Base-by-base conservation (phyloP, 306 rosid species). In the Vigna unguiculata region DNA sequence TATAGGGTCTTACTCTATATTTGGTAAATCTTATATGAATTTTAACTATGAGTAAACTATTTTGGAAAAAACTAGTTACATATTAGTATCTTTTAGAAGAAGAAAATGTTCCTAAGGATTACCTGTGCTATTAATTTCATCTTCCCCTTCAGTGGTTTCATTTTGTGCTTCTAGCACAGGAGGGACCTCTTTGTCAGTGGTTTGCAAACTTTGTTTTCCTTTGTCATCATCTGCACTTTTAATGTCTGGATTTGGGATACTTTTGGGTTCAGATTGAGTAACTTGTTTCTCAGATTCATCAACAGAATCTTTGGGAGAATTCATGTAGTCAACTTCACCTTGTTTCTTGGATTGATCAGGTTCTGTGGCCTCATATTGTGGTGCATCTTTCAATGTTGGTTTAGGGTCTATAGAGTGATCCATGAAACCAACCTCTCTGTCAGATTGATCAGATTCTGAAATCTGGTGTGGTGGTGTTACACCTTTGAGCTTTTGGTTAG, bases 221-320 rank as follows among this genome's bases (percentile, higher is more conserved):
- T 69, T 20, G 16, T 60, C 77, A 81, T n/a, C 41, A 81, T n/a
- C 41, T 74, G 28, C 43, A 25, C 3, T 48, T n/a, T 16, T 40
- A 69, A 43, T 17, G 14, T 8, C 51, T 6, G 4, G 15, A n/a
- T 68, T 49, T 57, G 53, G 19, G 13, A 59, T 11, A 51, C 21
- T 48, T 75, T 0, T 28, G 24, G 51, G 16, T 54, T 54, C 15
- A 57, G 36, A 9, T 12, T 57, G 62, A 57, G 13, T 12, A 1
- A 57, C 12, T 57, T 22, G 62, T 57, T 57, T 24, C n/a, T 22
- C 13, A 7, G 17, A 57, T 24, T 57, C n/a, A 57, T 24, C 17
- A 57, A 7, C 36, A 32, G 36, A 5, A 32, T 32, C 36, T 32
- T 32, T 32, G 36, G 36, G 36, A 7, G 3, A 21, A 52, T 52